Evolutionary conservation across 2,329 filamentous ascomycete species (phyloP).

Genomic region (Parafenestella ontariensis): DNA sequence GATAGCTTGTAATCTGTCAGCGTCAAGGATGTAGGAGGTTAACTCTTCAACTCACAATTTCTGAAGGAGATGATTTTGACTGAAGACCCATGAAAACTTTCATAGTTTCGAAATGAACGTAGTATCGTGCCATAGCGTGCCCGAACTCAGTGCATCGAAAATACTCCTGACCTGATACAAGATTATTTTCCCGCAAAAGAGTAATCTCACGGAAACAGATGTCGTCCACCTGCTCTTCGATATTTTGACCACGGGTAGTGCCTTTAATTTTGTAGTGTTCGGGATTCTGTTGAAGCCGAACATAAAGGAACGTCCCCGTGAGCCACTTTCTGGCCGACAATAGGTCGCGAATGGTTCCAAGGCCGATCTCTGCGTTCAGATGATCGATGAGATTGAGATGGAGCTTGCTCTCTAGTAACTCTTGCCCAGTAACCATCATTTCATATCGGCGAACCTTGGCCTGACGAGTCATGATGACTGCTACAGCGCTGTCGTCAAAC

Average conservation of each 20-base stretch:
- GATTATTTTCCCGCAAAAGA: slow-evolving; percentile 65
- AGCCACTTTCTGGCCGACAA: slow-evolving; percentile 76
- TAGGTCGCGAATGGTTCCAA: slow-evolving; percentile 73
- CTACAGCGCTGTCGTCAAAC: slow-evolving; percentile 77
- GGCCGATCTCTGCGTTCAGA: slow-evolving; percentile 81
- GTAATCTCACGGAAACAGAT: slow-evolving; percentile 75
- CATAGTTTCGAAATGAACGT: slow-evolving; percentile 82
- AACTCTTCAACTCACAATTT: slow-evolving; percentile 65
- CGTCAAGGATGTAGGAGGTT: background rate
- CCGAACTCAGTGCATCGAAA: slow-evolving; percentile 75
- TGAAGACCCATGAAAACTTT: slow-evolving; percentile 69
- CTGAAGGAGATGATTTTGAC: slow-evolving; percentile 65
- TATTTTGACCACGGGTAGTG: slow-evolving; percentile 55
- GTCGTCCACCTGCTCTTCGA: slow-evolving; percentile 70
- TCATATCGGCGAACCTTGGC: slow-evolving; percentile 72
- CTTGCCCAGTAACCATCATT: slow-evolving; percentile 74
- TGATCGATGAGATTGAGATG: slow-evolving; percentile 83
- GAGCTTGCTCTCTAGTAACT: slow-evolving; percentile 77
- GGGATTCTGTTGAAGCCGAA: slow-evolving; percentile 75
- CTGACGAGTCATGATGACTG: slow-evolving; percentile 79
- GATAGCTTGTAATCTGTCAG: slow-evolving; percentile 62
- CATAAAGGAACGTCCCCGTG: slow-evolving; percentile 76
- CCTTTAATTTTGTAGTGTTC: slow-evolving; percentile 71
- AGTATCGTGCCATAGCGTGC: slow-evolving; percentile 82
- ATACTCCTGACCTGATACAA: slow-evolving; percentile 60